phyloP scores from a whole-genome alignment of 1,284 basidiomycete genomes.

The Mycena citricolor region DNA sequence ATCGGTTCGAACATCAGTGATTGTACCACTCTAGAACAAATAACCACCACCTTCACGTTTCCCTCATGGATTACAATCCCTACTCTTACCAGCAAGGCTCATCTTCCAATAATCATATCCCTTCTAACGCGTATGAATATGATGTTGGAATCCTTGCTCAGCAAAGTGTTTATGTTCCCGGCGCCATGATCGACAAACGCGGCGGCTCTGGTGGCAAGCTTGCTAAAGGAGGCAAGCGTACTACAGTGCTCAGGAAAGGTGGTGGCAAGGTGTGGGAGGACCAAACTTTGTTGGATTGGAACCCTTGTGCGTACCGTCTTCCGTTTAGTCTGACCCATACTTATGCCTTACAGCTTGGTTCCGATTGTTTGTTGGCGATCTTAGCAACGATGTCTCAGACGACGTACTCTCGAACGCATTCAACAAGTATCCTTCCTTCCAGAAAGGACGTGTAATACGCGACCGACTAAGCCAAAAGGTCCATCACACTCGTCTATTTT shows the following conservation, averaged over 20 bases:
- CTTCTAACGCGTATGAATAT: slow-evolving; percentile 87
- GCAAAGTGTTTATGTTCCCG: slow-evolving; percentile 85
- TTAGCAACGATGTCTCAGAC: slow-evolving; percentile 98
- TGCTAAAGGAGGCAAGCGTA: slow-evolving; percentile 88
- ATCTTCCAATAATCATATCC: slow-evolving; percentile 77
- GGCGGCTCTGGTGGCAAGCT: slow-evolving; percentile 82
- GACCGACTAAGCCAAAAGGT: slow-evolving; percentile 91
- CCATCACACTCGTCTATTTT: slow-evolving; percentile 11
- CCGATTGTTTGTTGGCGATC: slow-evolving; percentile 95
- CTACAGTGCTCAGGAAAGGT: slow-evolving; percentile 93
- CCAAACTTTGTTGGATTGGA: slow-evolving; percentile 96
- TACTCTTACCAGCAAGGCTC: slow-evolving; percentile 77
- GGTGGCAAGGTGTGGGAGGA: slow-evolving; percentile 98
- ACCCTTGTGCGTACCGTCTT: slow-evolving; percentile 70
- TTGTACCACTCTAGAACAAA: no score
- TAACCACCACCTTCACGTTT: no score
- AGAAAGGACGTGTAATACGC: slow-evolving; percentile 92
- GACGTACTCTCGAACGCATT: slow-evolving; percentile 92
- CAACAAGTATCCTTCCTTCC: slow-evolving; percentile 88
- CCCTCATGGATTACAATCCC: no score
- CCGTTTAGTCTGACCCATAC: slow-evolving; percentile 2
- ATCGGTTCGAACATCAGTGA: no score
- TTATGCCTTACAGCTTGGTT: slow-evolving; percentile 77
- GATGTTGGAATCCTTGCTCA: slow-evolving; percentile 85
- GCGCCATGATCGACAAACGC: slow-evolving; percentile 82